Evolutionary conservation across 192 early-diverging fungal genomes (phyloP).

Genomic region (Backusella luteola): DNA sequence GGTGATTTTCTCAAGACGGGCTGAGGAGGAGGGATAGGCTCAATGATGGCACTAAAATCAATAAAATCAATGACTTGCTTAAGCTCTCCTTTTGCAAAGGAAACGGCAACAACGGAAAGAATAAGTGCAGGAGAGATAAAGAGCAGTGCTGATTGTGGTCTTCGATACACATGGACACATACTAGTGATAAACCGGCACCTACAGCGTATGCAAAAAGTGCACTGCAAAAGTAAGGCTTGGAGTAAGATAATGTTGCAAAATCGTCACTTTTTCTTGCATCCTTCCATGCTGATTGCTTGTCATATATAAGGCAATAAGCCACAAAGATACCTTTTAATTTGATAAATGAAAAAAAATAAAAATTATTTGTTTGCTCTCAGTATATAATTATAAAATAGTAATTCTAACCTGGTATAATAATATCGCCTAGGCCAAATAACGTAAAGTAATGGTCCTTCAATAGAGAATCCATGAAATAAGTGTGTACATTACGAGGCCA

Average conservation of each 20-base stretch:
- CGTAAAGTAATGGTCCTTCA: conserved; percentile 61
- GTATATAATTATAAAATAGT: neutral
- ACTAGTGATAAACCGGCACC: neutral
- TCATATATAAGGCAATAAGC: conserved; percentile 7
- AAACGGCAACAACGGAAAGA: neutral
- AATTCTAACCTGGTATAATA: conserved; percentile 79
- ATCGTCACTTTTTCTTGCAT: neutral
- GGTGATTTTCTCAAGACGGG: neutral
- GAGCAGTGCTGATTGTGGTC: neutral
- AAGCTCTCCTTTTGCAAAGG: neutral
- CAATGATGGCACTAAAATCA: neutral
- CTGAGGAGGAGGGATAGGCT: neutral
- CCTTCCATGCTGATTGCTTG: neutral
- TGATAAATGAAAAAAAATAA: neutral
- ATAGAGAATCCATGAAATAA: conserved; percentile 41
- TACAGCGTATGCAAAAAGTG: conserved; percentile 1
- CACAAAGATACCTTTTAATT: neutral
- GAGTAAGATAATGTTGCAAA: neutral
- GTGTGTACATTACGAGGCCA: conserved; percentile 70
- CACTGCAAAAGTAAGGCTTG: conserved; percentile 4
- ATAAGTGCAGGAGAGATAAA: conserved; percentile 4
- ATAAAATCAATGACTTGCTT: neutral
- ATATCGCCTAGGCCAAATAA: conserved; percentile 97
- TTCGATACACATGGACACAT: neutral
- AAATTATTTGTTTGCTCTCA: neutral